These are phyloP conservation scores for Bolboschoenoplectus hybrid DNA, from an alignment of 202 grass and related monocot genomes.

Conservation along the genomic window DNA sequence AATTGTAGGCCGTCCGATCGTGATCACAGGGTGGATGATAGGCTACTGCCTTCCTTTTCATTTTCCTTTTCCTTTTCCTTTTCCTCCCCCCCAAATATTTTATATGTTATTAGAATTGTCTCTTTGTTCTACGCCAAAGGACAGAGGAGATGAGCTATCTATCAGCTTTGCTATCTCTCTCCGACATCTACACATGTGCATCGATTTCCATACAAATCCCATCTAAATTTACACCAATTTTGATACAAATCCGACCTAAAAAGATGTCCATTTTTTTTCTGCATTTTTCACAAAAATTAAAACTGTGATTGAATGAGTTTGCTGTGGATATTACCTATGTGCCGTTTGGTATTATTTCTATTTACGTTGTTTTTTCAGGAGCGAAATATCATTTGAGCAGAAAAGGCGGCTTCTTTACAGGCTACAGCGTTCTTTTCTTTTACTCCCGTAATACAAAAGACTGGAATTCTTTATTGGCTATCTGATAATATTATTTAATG, in stretches of 20 bases:
- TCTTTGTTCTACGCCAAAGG: background rate
- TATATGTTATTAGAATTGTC: conserved; percentile 5
- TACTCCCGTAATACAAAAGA: conserved; percentile 31
- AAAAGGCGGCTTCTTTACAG: conserved; percentile 20
- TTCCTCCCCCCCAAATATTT: background rate
- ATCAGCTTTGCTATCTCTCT: background rate
- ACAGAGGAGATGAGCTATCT: background rate
- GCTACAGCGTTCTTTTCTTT: background rate
- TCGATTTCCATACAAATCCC: background rate
- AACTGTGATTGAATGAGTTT: background rate
- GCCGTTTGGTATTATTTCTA: background rate
- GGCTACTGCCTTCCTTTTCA: background rate
- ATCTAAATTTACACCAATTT: background rate
- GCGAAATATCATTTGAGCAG: conserved; percentile 23
- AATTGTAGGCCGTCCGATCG: conserved; percentile 24
- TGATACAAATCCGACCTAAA: background rate
- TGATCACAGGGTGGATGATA: conserved; percentile 3
- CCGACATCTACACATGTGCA: background rate
- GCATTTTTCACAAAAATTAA: background rate
- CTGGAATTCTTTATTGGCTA: conserved; percentile 36
- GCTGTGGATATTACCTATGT: background rate
- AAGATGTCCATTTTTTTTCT: background rate
- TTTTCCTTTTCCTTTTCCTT: background rate
- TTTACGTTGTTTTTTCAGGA: background rate
- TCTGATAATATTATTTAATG: conserved; percentile 39